Evolutionary conservation across 306 rosid species (phyloP).

Genomic region (Rubus parviflorus): DNA sequence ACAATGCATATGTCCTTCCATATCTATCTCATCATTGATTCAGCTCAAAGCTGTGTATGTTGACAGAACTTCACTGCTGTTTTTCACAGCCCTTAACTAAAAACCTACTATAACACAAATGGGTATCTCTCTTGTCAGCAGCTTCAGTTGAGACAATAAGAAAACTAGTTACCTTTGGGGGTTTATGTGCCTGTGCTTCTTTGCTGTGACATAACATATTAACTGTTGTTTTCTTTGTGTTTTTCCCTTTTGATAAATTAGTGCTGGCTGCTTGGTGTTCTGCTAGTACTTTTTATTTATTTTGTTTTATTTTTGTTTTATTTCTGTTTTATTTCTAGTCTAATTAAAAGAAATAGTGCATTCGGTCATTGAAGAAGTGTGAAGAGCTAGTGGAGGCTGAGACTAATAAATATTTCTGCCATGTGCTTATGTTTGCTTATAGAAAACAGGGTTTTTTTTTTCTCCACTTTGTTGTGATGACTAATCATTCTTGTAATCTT

Average conservation of each 20-base stretch:
- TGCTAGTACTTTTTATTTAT: not conserved
- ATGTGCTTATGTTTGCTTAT: not conserved
- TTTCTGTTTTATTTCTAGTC: not conserved
- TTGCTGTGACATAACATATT: not conserved
- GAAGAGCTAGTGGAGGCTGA: not conserved
- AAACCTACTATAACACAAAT: not conserved
- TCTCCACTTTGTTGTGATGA: conserved; percentile 7
- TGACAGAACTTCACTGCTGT: not conserved
- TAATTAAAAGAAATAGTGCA: not conserved
- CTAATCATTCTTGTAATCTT: conserved; percentile 19
- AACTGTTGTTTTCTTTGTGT: not conserved
- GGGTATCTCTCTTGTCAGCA: not conserved
- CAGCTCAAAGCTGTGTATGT: not conserved
- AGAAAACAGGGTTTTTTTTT: not conserved
- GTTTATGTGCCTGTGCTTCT: not conserved
- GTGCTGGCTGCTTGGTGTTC: not conserved
- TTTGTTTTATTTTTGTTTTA: not conserved
- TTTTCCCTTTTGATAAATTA: not conserved
- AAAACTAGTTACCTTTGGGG: not conserved
- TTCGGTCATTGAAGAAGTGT: not conserved
- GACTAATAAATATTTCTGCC: not conserved
- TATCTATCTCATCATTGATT: not conserved
- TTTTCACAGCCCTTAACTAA: not conserved
- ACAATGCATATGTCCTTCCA: not conserved
- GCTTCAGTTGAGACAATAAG: not conserved